These are phyloP conservation scores for Fulvia fulva DNA, from an alignment of 2,329 filamentous ascomycete species.

Conservation along the genomic window DNA sequence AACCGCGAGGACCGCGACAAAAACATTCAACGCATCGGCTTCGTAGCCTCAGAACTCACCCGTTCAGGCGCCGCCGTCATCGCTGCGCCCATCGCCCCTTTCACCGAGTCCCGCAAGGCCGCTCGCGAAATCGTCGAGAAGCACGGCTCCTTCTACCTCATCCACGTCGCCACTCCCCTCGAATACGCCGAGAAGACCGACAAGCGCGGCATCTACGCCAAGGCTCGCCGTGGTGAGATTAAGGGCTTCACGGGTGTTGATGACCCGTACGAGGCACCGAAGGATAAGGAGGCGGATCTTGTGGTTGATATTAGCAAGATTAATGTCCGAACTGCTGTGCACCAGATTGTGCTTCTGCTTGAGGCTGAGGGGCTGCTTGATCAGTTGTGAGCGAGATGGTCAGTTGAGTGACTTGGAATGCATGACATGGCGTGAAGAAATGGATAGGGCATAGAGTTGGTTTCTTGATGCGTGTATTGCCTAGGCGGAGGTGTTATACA, in stretches of 20 bases:
- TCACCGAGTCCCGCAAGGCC: constrained; percentile 70
- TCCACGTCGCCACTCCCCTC: constrained; percentile 90
- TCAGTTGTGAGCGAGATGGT: constrained; percentile 40
- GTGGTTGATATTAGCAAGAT: constrained; percentile 81
- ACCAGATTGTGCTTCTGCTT: constrained; percentile 90
- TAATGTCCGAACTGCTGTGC: constrained; percentile 85
- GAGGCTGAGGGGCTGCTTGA: constrained; percentile 88
- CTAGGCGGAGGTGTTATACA: background rate
- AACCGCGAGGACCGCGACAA: constrained; percentile 84
- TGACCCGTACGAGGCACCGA: constrained; percentile 86
- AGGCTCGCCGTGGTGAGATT: constrained; percentile 83
- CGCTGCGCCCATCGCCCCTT: constrained; percentile 91
- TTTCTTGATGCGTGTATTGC: background rate
- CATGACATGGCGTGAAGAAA: background rate
- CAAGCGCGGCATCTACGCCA: constrained; percentile 81
- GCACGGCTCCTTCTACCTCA: constrained; percentile 85
- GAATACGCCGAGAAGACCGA: constrained; percentile 95
- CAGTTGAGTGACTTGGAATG: background rate
- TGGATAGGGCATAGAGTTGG: background rate
- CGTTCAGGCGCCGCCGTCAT: constrained; percentile 91
- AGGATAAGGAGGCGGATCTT: constrained; percentile 78
- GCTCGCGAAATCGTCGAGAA: constrained; percentile 84
- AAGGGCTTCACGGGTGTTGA: constrained; percentile 98
- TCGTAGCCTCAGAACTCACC: constrained; percentile 92
- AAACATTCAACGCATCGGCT: constrained; percentile 94